These are phyloP conservation scores for Phytomonas francai DNA, from an alignment of 208 protist genomes.

Conservation along the genomic window DNA sequence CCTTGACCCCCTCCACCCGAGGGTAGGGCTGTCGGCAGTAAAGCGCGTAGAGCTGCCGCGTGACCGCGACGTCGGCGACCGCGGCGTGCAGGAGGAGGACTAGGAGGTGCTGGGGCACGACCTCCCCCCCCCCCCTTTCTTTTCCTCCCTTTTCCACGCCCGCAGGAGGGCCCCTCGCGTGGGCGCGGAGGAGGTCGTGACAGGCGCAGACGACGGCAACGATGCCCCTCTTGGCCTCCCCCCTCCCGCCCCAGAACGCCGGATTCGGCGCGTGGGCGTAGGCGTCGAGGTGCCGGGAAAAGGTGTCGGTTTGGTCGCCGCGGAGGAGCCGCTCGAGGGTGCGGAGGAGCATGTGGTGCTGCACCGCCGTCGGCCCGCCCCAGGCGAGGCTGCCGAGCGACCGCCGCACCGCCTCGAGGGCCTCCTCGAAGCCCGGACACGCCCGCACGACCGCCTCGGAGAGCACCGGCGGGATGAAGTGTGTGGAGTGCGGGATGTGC, in stretches of 20 bases:
- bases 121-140: no score
- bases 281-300: slow-evolving; percentile 6
- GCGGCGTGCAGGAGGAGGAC: slow-evolving; percentile 44
- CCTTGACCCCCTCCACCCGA: slow-evolving; percentile 47
- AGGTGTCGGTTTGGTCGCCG: not conserved
- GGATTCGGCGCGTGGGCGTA: slow-evolving; percentile 10
- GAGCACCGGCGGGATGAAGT: slow-evolving; percentile 36
- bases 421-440: slow-evolving; percentile 24
- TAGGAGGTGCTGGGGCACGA: slow-evolving; percentile 40
- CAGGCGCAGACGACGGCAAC: slow-evolving; percentile 16
- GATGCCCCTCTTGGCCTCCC: not conserved
- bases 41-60: slow-evolving; percentile 28
- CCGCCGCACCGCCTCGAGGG: slow-evolving; percentile 23
- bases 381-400: slow-evolving; percentile 34
- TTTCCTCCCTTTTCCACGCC: not conserved
- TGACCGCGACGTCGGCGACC: slow-evolving; percentile 24
- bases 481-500: slow-evolving; percentile 36
- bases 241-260: not conserved
- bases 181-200: slow-evolving; percentile 13
- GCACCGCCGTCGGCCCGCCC: slow-evolving; percentile 35
- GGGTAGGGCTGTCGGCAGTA: slow-evolving; percentile 47
- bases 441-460: slow-evolving; percentile 30
- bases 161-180: not conserved
- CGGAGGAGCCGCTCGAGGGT: slow-evolving; percentile 20
- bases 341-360: slow-evolving; percentile 31